Evolutionary conservation across 164 flowering plant species (phyloP), one percentile per base, ranked within the genome.

Genomic region (Magnolia officinalis): DNA sequence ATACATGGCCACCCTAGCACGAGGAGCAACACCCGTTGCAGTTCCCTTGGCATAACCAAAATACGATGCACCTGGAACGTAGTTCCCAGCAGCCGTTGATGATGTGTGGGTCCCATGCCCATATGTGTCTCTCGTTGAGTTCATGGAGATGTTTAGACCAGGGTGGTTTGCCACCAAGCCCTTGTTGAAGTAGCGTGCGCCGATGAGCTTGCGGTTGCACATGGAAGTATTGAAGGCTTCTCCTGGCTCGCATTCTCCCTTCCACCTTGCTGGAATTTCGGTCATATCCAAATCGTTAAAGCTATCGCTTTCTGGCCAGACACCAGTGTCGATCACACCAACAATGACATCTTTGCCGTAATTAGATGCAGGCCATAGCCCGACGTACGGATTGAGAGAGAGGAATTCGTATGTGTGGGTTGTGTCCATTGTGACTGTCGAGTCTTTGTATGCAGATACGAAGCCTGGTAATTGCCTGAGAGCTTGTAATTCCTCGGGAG

Each of bases 1-100:
- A 85, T 92, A 92, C 83, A 88, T 82, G 50, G 96, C 96, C 37
- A 92, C 83, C 2, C 81, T 84, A 7, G 94, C 92, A 18, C 71
- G 63, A 1, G 90, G 91, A 11, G 96, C 96, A 76, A 87, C 72
- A 4, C 96, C 94, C 2, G 77, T 52, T 0, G 96, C 86, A 23
- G 90, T 87, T 18, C 97, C 97, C 50, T 73, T 24, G 50, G 70
- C 81, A 70, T 74, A 79, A n/a, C 71, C 78, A 20, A 74, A 75
- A 50, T 37, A 74, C 0, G 74, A 59, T 31, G 70, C 80, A 55
- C 67, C 72, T 52, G 24, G 67, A 8, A 73, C 76, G 14, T 50
- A 52, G 55, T 58, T 73, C 6, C 80, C 80, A 2, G 76, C 76
- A n/a, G 76, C 80, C 0, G 72, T 78, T 5, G 80, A 78, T 1